Conservation (phyloP, 2,329 filamentous ascomycete species). For the Aspergillus sergii region DNA sequence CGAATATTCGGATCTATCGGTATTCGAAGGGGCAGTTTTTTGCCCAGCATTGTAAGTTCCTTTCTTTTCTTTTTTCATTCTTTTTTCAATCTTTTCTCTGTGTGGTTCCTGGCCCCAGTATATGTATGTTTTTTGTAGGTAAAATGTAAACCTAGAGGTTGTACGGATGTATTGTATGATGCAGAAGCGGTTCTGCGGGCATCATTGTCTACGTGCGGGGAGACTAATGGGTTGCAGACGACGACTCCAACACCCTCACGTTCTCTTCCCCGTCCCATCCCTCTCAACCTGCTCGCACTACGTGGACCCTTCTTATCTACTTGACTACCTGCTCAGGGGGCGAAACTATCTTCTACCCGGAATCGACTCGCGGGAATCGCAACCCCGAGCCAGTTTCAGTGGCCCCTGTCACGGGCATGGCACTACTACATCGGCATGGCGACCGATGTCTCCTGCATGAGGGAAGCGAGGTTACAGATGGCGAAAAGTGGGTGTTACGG, state of each 20-base stretch:
- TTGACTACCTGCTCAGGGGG: constrained; percentile 82
- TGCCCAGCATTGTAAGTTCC: constrained; percentile 80
- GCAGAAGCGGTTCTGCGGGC: background rate
- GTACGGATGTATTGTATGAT: background rate
- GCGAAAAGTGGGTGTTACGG: constrained; percentile 89
- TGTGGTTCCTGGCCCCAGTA: background rate
- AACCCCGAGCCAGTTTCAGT: constrained; percentile 69
- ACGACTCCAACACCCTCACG: constrained; percentile 77
- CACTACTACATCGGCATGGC: constrained; percentile 85
- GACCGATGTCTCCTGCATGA: constrained; percentile 89
- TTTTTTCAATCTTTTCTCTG: constrained; percentile 3
- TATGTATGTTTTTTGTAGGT: background rate
- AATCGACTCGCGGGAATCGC: constrained; percentile 50
- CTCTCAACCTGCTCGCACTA: constrained; percentile 65
- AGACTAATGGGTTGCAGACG: constrained; percentile 58
- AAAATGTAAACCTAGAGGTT: background rate
- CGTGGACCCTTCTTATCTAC: constrained; percentile 89
- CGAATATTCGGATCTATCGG: constrained; percentile 86
- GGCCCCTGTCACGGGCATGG: constrained; percentile 78
- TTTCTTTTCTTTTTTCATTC: background rate
- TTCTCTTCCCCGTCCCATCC: constrained; percentile 53
- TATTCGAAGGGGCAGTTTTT: constrained; percentile 89
- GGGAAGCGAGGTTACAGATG: constrained; percentile 73
- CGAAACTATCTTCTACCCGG: constrained; percentile 89
- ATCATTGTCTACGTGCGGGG: background rate